Evolutionary conservation across 495 filamentous ascomycete species (phyloP), one percentile per base, ranked within the genome.

Genomic region (Talaromyces borbonicus): DNA sequence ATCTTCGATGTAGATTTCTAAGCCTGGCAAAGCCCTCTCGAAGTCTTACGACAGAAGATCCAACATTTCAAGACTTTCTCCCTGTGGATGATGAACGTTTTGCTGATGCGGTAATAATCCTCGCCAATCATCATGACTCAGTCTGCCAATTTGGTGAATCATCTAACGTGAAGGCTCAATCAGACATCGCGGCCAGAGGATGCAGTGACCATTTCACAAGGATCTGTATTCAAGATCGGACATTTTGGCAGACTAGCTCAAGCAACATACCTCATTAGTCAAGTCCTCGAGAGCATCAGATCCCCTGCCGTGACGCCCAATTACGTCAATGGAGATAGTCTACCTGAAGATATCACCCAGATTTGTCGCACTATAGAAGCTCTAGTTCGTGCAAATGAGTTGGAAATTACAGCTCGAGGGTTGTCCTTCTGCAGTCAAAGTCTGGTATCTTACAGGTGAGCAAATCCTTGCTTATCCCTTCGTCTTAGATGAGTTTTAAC

Each of bases 51-150:
- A 62, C 57, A 9, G 63, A 58, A 44, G 66, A 75, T 32, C 68
- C 70, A 33, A 49, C 49, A 5, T 51, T 60, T 3, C 51, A 61
- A n/a, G 49, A 50, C 8, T 35, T 56, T 19, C 56, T 76, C 0
- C 72, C 72, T 5, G 60, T 60, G 2, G 60, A 69, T 33, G 73
- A 75, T 47, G 38, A 44, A 4, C 55, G 57, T 12, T 75, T 68
- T 65, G 70, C 19, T 27, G 54, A 15, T 9, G 51, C 23, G 45
- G 52, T 24, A 49, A 53, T 23, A 38, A 5, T 9, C 6, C 18
- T 22, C n/a, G 2, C 18, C 22, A 2, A 8, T 38, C 35, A 20
- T 37, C 6, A n/a, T 38, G 11, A 20, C 18, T 4, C 5, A 38
- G 5, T 11, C 15, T 20, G 16, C 11, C 4, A 38, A 20, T 20